These are phyloP conservation scores for Eutypa lata DNA, from an alignment of 2,329 filamentous ascomycete genomes.

Conservation along the genomic window DNA sequence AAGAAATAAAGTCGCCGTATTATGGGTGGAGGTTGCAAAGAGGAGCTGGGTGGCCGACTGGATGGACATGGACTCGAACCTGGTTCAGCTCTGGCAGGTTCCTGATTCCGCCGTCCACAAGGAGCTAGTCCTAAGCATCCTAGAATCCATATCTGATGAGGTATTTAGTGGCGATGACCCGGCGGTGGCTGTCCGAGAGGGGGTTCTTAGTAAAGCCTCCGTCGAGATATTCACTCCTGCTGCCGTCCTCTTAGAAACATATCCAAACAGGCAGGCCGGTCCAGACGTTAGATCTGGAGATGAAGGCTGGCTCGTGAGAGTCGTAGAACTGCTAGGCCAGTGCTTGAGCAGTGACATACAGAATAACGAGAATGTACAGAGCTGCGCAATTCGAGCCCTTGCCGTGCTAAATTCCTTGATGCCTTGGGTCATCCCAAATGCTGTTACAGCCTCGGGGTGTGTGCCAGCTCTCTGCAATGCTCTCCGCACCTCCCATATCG, in stretches of 20 bases:
- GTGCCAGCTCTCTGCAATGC: conserved; percentile 69
- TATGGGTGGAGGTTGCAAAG: conserved; percentile 95
- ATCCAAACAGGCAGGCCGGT: conserved; percentile 67
- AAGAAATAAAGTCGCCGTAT: conserved; percentile 87
- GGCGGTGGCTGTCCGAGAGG: conserved; percentile 77
- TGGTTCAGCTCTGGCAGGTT: conserved; percentile 79
- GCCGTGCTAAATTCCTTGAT: conserved; percentile 75
- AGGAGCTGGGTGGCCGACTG: conserved; percentile 89
- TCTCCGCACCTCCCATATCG: conserved; percentile 66
- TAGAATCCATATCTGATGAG: conserved; percentile 92
- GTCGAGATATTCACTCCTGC: conserved; percentile 91
- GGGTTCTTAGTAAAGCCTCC: conserved; percentile 80
- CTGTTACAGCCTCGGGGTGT: conserved; percentile 68
- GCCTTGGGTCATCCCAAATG: conserved; percentile 83
- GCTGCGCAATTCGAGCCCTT: conserved; percentile 73
- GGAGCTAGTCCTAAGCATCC: conserved; percentile 80
- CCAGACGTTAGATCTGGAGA: conserved; percentile 70
- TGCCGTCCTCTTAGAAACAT: conserved; percentile 69
- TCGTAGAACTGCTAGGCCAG: conserved; percentile 69
- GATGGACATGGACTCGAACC: conserved; percentile 87
- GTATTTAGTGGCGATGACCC: conserved; percentile 89
- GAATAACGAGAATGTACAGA: conserved; percentile 63
- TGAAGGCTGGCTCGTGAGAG: conserved; percentile 83
- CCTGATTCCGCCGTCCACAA: conserved; percentile 64
- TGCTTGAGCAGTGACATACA: conserved; percentile 66